Conservation (phyloP, 192 early-diverging fungal species). For the Backusella parvicylindrica region DNA sequence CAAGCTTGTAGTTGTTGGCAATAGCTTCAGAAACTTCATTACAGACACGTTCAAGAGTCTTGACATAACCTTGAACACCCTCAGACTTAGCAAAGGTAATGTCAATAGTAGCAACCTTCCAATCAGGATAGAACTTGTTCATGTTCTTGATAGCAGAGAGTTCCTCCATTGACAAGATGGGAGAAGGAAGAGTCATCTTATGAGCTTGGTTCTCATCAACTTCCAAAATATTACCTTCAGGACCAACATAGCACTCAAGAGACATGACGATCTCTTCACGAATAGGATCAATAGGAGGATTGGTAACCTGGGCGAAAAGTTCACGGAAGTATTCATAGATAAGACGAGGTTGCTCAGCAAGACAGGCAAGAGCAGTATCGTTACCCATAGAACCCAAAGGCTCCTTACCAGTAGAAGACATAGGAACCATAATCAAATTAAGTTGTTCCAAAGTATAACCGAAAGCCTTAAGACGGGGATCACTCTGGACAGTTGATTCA, state of each 20-base stretch:
- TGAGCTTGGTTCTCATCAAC: constrained; percentile 75
- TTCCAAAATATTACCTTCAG: constrained; percentile 92
- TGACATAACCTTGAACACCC: constrained; percentile 75
- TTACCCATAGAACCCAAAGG: constrained; percentile 98
- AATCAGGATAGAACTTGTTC: constrained; percentile 60
- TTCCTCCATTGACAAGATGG: constrained; percentile 83
- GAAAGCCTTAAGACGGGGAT: constrained; percentile 81
- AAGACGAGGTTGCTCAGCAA: constrained; percentile 82
- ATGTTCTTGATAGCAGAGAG: constrained; percentile 76
- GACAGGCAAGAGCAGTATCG: constrained; percentile 92
- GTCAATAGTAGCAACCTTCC: constrained; percentile 81
- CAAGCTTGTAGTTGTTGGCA: constrained; percentile 71
- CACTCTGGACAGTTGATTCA: constrained; percentile 58
- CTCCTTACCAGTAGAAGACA: constrained; percentile 88
- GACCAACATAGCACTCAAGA: constrained; percentile 89
- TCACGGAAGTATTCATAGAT: constrained; percentile 97
- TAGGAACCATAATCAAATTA: constrained; percentile 83
- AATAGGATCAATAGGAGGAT: constrained; percentile 99
- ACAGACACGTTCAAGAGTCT: constrained; percentile 85
- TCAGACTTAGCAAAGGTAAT: constrained; percentile 78
- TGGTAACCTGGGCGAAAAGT: constrained; percentile 97
- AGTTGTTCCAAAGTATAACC: constrained; percentile 94
- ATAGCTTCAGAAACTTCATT: constrained; percentile 81
- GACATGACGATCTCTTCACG: constrained; percentile 99
- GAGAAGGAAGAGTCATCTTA: constrained; percentile 79